A percentile compares a stretch with the other conserved stretches of the same genome.
Evolutionary conservation across 805 yeast species (phyloP).

Genomic region (Yarrowia porcina): DNA sequence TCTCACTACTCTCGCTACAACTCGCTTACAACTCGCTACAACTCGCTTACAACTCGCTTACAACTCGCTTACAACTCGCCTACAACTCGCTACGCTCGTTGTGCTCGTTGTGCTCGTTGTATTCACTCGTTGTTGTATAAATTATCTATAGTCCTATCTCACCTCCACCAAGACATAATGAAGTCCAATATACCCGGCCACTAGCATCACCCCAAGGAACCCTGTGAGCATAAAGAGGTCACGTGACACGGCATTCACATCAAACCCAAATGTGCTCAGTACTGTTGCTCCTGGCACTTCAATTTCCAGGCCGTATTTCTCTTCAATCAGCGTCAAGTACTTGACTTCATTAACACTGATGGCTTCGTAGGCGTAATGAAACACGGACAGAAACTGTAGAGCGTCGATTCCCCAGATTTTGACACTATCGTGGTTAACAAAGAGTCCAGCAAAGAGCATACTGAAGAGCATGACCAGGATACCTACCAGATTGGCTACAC

Average conservation of each 20-base stretch:
- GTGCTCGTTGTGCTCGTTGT: no score
- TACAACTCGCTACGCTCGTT: no score
- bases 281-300: constrained; percentile 98
- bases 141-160: constrained; percentile 42
- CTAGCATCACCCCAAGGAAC: constrained; percentile 56
- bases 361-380: constrained; percentile 95
- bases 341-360: constrained; percentile 89
- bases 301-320: constrained; percentile 86
- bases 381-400: constrained; percentile 79
- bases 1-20: no score
- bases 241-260: constrained; percentile 66
- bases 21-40: no score
- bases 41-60: no score
- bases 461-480: constrained; percentile 81
- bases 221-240: constrained; percentile 62
- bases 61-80: no score
- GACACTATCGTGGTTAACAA: constrained; percentile 74
- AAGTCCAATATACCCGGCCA: constrained; percentile 71
- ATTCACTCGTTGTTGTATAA: neutral
- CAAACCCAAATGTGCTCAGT: constrained; percentile 90
- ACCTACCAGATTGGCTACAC: constrained; percentile 87
- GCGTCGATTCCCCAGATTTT: constrained; percentile 50
- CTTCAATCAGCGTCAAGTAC: constrained; percentile 76
- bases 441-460: constrained; percentile 86
- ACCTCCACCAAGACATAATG: constrained; percentile 72